Conservation (phyloP, 2,329 filamentous ascomycete genomes). For the Didymella segeticola region DNA sequence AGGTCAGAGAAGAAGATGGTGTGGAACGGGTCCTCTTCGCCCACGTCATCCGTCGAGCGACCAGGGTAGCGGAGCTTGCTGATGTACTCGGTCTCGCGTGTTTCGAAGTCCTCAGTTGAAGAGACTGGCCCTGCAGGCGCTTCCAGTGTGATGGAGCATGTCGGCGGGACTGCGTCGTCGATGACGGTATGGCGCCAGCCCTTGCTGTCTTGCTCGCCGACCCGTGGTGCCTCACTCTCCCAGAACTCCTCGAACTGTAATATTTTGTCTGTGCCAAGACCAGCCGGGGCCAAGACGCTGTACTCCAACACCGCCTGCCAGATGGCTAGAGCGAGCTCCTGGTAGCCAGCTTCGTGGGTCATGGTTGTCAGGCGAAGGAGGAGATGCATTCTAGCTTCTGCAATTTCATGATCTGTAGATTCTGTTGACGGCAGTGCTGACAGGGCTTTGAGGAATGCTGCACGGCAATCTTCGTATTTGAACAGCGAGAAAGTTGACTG, state of each 20-base stretch:
- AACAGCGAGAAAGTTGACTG: conserved; percentile 73
- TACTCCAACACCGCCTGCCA: conserved; percentile 87
- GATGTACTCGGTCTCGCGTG: conserved; percentile 61
- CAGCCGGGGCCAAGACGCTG: conserved; percentile 68
- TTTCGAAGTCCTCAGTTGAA: conserved; percentile 35
- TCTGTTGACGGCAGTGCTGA: conserved; percentile 37
- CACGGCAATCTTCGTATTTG: conserved; percentile 69
- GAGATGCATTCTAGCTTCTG: conserved; percentile 64
- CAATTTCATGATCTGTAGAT: not conserved
- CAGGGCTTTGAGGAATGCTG: conserved; percentile 66
- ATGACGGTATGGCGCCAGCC: conserved; percentile 70
- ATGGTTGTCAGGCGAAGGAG: conserved; percentile 78
- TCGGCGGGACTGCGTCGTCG: conserved; percentile 20
- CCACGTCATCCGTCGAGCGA: conserved; percentile 74
- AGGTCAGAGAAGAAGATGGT: conserved; percentile 83
- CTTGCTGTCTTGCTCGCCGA: conserved; percentile 74
- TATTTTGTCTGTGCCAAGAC: conserved; percentile 32
- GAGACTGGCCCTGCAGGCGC: conserved; percentile 16
- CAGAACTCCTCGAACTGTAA: conserved; percentile 74
- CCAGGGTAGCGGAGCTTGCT: conserved; percentile 67
- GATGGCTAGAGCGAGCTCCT: conserved; percentile 75
- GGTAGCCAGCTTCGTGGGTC: conserved; percentile 77
- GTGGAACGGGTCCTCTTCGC: conserved; percentile 81
- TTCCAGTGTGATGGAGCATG: conserved; percentile 7
- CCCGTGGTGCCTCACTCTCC: conserved; percentile 80